A percentile compares a stretch with the other conserved stretches of the same genome.
Evolutionary conservation across 495 filamentous ascomycete species (phyloP).

Genomic region (Neurospora hispaniola): DNA sequence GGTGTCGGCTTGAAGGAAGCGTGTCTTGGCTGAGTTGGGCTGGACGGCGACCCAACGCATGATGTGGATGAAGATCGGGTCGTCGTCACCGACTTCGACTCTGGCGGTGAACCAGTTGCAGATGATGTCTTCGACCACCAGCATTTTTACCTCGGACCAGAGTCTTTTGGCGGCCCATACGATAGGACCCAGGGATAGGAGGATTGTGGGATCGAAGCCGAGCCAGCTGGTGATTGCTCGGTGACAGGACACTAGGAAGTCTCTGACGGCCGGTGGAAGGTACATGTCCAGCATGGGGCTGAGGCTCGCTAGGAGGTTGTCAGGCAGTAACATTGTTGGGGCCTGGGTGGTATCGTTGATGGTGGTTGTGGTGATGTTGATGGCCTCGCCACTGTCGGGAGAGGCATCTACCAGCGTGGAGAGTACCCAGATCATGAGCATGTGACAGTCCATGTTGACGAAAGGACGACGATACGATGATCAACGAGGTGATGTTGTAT

Average conservation of each 20-base stretch:
- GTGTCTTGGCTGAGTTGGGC: conserved; percentile 38
- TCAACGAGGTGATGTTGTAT: neutral
- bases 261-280: conserved; percentile 3
- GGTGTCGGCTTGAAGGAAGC: conserved; percentile 49
- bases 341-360: conserved; percentile 8
- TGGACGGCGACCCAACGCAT: conserved; percentile 52
- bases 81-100: conserved; percentile 43
- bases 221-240: conserved; percentile 19
- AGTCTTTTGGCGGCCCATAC: conserved; percentile 31
- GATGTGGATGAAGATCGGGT: conserved; percentile 50
- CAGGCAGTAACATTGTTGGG: conserved; percentile 5
- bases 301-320: conserved; percentile 18
- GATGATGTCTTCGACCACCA: conserved; percentile 17
- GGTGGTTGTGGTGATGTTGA: conserved; percentile 18
- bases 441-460: neutral
- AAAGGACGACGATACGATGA: neutral
- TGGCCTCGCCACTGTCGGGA: neutral
- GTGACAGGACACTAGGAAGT: conserved; percentile 14
- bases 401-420: neutral
- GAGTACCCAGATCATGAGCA: neutral
- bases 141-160: conserved; percentile 18
- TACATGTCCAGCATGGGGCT: conserved; percentile 20
- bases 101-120: conserved; percentile 41
- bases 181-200: conserved; percentile 25
- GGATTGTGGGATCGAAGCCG: conserved; percentile 28